These are phyloP conservation scores for Murraya koenigii DNA, from an alignment of 345 rosid species.

Conservation along the genomic window DNA sequence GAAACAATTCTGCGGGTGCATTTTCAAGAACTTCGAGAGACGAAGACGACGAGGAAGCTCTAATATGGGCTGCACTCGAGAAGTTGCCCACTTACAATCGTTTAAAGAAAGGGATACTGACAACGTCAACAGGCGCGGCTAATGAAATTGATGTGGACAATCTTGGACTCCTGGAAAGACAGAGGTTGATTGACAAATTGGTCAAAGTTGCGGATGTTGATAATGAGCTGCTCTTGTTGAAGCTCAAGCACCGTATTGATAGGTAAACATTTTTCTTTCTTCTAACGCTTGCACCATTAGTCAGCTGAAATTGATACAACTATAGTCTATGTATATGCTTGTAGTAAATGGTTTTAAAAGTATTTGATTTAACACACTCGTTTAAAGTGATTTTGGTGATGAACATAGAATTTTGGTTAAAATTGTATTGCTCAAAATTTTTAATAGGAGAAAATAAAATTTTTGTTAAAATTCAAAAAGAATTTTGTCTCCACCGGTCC, in stretches of 20 bases:
- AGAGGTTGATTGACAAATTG: constrained; percentile 33
- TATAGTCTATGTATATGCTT: too few species aligned
- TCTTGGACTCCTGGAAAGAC: constrained; percentile 25
- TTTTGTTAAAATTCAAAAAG: too few species aligned
- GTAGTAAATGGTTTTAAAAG: too few species aligned
- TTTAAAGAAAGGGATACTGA: constrained; percentile 37
- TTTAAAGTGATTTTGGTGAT: too few species aligned
- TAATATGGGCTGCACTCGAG: constrained; percentile 47
- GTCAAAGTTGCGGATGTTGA: constrained; percentile 31
- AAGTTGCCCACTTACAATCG: constrained; percentile 23
- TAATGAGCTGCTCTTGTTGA: constrained; percentile 32
- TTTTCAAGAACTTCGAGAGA: constrained; percentile 57
- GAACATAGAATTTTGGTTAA: too few species aligned
- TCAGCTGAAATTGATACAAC: too few species aligned
- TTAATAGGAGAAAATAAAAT: too few species aligned
- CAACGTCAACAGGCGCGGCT: constrained; percentile 10
- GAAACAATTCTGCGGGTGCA: not conserved
- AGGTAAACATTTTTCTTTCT: constrained; percentile 12
- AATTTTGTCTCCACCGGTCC: too few species aligned
- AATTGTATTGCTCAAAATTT: too few species aligned
- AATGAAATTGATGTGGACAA: constrained; percentile 19
- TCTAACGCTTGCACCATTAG: too few species aligned
- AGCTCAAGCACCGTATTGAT: constrained; percentile 33
- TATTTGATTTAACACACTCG: too few species aligned
- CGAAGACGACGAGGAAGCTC: constrained; percentile 64